phyloP scores from a whole-genome alignment of 1,139 yeast species.

The Saccharomyces hybrid region DNA sequence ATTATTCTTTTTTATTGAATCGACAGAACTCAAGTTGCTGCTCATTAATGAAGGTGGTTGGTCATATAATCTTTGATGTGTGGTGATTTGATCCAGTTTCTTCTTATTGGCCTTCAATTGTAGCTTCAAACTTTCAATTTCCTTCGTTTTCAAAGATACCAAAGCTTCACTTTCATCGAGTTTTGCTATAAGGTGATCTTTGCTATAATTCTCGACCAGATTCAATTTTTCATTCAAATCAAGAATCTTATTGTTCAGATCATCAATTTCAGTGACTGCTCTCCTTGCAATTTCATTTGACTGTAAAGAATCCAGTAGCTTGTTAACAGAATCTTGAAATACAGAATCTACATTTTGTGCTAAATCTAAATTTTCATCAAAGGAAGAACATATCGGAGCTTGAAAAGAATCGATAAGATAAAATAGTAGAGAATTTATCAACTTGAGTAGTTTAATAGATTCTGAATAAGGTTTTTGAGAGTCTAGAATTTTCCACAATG shows the following conservation, averaged over 20 bases:
- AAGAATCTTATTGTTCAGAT: slow-evolving; percentile 47
- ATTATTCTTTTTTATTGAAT: not conserved
- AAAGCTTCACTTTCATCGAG: slow-evolving; percentile 39
- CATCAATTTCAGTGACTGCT: slow-evolving; percentile 64
- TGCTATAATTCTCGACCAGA: slow-evolving; percentile 62
- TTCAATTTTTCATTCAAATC: slow-evolving; percentile 40
- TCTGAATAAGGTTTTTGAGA: slow-evolving; percentile 18
- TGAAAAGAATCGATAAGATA: not conserved
- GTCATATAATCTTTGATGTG: slow-evolving; percentile 13
- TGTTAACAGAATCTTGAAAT: slow-evolving; percentile 66
- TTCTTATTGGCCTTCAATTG: slow-evolving; percentile 59
- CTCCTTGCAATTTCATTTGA: slow-evolving; percentile 80
- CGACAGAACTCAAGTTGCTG: not conserved
- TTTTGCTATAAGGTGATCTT: slow-evolving; percentile 40
- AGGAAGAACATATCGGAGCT: not conserved
- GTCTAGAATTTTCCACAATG: slow-evolving; percentile 5
- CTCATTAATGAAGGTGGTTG: slow-evolving; percentile 1
- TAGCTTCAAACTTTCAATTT: slow-evolving; percentile 35
- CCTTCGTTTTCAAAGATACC: slow-evolving; percentile 8
- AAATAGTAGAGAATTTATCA: slow-evolving; percentile 21
- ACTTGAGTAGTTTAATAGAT: slow-evolving; percentile 18
- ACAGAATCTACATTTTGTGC: slow-evolving; percentile 28
- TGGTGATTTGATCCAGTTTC: slow-evolving; percentile 60
- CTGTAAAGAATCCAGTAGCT: slow-evolving; percentile 60
- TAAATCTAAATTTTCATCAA: not conserved